Percentiles rank a stretch among this genome's conserved stretches.
These are phyloP conservation scores for Agaricus subrufescens DNA, from an alignment of 768 basidiomycete species.

Conservation along the genomic window DNA sequence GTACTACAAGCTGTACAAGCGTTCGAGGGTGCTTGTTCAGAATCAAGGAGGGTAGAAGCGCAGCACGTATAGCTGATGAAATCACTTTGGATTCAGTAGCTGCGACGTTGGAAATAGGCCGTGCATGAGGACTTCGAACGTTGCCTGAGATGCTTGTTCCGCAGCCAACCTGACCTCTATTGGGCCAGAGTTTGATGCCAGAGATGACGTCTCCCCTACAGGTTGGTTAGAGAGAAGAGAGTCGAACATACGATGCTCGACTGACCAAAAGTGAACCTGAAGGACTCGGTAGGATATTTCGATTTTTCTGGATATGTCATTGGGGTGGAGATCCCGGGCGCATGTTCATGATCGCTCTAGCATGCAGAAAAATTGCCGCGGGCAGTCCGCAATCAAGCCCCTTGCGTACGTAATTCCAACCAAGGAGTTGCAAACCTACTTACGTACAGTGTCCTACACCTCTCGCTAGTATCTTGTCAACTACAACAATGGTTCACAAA, in stretches of 20 bases:
- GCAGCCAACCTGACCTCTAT: slow-evolving; percentile 66
- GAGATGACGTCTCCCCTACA: slow-evolving; percentile 36
- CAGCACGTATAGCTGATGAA: slow-evolving; percentile 46
- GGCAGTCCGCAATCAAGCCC: no score
- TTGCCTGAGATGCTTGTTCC: slow-evolving; percentile 69
- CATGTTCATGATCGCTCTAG: neutral
- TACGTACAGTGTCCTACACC: no score
- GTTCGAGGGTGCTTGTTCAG: slow-evolving; percentile 67
- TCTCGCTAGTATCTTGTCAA: no score
- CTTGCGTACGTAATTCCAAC: no score
- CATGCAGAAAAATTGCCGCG: neutral
- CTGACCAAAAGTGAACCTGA: slow-evolving; percentile 62
- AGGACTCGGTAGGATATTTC: slow-evolving; percentile 58
- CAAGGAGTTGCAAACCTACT: no score
- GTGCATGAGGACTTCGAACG: slow-evolving; percentile 69
- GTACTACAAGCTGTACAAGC: slow-evolving; percentile 73
- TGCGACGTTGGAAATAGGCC: slow-evolving; percentile 66
- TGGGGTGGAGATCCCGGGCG: slow-evolving; percentile 32
- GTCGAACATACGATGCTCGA: slow-evolving; percentile 6
- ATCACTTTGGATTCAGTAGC: slow-evolving; percentile 65
- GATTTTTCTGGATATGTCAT: slow-evolving; percentile 29
- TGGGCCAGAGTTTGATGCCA: slow-evolving; percentile 78
- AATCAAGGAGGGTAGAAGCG: slow-evolving; percentile 58
- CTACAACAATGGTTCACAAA: no score
- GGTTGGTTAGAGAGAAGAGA: slow-evolving; percentile 4